These are phyloP conservation scores for Pythium phragmitis DNA, from an alignment of 352 stramenopile genomes.

Conservation along the genomic window DNA sequence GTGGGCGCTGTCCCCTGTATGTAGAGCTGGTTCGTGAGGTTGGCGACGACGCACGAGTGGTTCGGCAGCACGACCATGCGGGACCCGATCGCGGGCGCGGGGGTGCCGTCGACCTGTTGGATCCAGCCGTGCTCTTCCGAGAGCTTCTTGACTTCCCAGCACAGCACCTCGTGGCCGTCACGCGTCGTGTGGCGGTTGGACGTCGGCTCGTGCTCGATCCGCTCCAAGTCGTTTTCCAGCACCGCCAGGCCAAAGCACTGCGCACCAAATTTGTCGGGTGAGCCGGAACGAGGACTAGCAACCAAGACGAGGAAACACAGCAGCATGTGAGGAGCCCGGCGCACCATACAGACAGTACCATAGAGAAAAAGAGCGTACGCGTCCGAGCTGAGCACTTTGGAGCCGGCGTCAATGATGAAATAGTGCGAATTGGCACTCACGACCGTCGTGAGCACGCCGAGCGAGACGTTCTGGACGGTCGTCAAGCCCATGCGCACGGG, in stretches of 20 bases:
- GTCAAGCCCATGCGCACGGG: constrained; percentile 65
- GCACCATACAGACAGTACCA: too few species aligned
- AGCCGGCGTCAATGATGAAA: constrained; percentile 73
- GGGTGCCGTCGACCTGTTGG: constrained; percentile 51
- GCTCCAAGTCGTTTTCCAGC: constrained; percentile 66
- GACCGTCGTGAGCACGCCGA: constrained; percentile 59
- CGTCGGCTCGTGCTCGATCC: constrained; percentile 48
- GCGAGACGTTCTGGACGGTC: constrained; percentile 55
- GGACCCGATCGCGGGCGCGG: constrained; percentile 46
- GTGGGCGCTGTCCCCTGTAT: constrained; percentile 45
- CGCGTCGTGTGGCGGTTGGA: constrained; percentile 34
- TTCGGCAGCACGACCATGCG: constrained; percentile 68
- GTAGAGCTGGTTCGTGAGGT: constrained; percentile 66
- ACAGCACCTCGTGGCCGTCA: constrained; percentile 41
- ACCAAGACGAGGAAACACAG: neutral
- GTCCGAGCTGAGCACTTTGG: constrained; percentile 71
- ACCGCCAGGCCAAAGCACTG: constrained; percentile 65
- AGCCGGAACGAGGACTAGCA: constrained; percentile 25
- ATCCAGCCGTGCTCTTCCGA: constrained; percentile 79
- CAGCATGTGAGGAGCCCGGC: neutral
- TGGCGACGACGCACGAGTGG: constrained; percentile 63
- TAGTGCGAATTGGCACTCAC: constrained; percentile 74
- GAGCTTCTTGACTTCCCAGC: constrained; percentile 68
- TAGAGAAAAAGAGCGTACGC: constrained; percentile 28
- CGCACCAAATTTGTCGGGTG: constrained; percentile 42